Percentiles rank a stretch among this genome's conserved stretches.
These are phyloP conservation scores for Hypocrella siamensis DNA, from an alignment of 2,329 filamentous ascomycete species.

Conservation along the genomic window DNA sequence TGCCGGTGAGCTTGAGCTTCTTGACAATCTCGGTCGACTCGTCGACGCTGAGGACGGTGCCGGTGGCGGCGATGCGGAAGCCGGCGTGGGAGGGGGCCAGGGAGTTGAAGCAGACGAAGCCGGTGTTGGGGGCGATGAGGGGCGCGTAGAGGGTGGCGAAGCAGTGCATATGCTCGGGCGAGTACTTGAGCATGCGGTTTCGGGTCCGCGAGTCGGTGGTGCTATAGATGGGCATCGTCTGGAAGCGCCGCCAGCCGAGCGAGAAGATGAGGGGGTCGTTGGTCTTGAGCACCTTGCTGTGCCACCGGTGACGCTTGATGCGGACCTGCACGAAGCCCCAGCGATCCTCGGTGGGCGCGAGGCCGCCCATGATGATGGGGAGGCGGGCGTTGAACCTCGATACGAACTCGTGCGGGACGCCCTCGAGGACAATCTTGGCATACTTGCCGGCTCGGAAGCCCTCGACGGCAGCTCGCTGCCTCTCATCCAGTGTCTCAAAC, in stretches of 20 bases:
- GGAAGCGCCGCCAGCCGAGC: constrained; percentile 89
- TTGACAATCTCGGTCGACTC: constrained; percentile 97
- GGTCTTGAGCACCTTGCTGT: constrained; percentile 97
- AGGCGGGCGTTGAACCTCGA: constrained; percentile 64
- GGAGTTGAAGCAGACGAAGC: constrained; percentile 86
- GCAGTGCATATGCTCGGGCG: constrained; percentile 98
- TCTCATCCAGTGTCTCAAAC: constrained; percentile 74
- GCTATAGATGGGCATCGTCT: constrained; percentile 82
- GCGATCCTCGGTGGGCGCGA: constrained; percentile 83
- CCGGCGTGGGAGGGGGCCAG: constrained; percentile 73
- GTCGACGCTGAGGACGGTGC: constrained; percentile 85
- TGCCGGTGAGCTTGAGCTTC: constrained; percentile 92
- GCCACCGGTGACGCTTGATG: constrained; percentile 96
- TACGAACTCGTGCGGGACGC: constrained; percentile 83
- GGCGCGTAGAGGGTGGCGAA: constrained; percentile 93
- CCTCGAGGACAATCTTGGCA: constrained; percentile 75
- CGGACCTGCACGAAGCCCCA: constrained; percentile 92
- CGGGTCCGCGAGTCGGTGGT: constrained; percentile 86
- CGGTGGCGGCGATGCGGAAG: constrained; percentile 88
- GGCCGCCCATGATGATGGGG: constrained; percentile 80
- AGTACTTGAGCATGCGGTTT: constrained; percentile 98
- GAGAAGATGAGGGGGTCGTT: constrained; percentile 97
- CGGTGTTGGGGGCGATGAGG: constrained; percentile 86
- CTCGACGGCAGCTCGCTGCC: constrained; percentile 70
- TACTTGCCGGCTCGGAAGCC: constrained; percentile 88